Evolutionary conservation across 208 protist genomes (phyloP).

Genomic region (Leishmania braziliensis): DNA sequence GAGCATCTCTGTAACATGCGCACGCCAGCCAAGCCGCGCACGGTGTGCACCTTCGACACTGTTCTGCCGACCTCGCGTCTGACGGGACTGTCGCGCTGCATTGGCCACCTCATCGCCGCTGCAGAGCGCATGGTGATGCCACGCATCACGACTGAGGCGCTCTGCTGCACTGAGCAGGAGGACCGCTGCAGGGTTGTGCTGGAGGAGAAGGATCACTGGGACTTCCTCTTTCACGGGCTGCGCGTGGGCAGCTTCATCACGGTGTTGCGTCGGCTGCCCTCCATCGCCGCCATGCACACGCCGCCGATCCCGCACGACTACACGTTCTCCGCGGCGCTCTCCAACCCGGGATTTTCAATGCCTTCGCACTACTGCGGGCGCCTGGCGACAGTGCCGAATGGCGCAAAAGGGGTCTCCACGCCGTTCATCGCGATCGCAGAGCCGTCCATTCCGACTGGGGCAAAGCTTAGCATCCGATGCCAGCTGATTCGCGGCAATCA

Average conservation of each 20-base stretch:
- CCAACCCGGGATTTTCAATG: conserved; percentile 73
- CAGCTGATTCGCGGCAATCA: conserved; percentile 82
- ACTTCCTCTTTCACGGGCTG: conserved; percentile 77
- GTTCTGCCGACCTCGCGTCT: conserved; percentile 42
- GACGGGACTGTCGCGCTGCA: conserved; percentile 61
- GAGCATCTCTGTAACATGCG: conserved; percentile 87
- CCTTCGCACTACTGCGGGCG: conserved; percentile 76
- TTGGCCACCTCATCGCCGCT: conserved; percentile 68
- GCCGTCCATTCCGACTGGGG: conserved; percentile 57
- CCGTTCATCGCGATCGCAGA: conserved; percentile 91
- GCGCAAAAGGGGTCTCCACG: conserved; percentile 52
- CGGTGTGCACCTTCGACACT: conserved; percentile 61
- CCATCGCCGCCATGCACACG: conserved; percentile 25
- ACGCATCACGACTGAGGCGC: conserved; percentile 74
- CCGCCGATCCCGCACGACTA: conserved; percentile 59
- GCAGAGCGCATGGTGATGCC: conserved; percentile 60
- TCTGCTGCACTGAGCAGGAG: conserved; percentile 61
- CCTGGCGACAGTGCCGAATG: conserved; percentile 76
- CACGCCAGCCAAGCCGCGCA: conserved; percentile 55
- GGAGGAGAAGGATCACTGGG: conserved; percentile 83
- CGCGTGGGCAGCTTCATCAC: conserved; percentile 65
- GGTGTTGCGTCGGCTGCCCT: conserved; percentile 46
- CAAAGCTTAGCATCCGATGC: conserved; percentile 75
- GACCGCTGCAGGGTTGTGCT: conserved; percentile 63
- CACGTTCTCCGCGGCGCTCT: conserved; percentile 73